Evolutionary conservation across 2,329 filamentous ascomycete species (phyloP), one percentile per base, ranked within the genome.

Genomic region (Fusarium sp.): DNA sequence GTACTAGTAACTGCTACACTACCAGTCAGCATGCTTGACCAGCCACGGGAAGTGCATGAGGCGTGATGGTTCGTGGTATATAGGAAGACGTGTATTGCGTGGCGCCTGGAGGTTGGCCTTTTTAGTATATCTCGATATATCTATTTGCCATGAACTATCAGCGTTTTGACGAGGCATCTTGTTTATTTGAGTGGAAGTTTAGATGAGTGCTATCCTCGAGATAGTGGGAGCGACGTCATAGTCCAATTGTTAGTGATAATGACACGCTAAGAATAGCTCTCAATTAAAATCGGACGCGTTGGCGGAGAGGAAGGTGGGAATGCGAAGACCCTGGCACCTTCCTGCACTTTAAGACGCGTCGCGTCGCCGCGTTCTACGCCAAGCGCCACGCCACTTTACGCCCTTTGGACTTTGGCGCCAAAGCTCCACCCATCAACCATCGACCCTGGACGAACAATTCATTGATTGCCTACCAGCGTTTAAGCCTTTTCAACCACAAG

Each of bases 371-470:
- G n/a, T n/a, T 41, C 34, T 39, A 68, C 43, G 37, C 34, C 16
- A 35, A 56, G 68, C 30, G 73, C 64, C 52, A 75, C 68, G 73
- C 71, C 76, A 73, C 75, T 64, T 71, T 70, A 66, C 71, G 35
- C 68, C 65, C 72, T 43, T 43, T 43, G 27, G 43, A 64, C 72
- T 43, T 43, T 43, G 27, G 43, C 39, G 25, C 58, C 23, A 43
- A 10, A 63, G 73, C 72, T 73, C 75, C 75, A 77, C 74, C 37
- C 68, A 69, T 68, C 70, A 72, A 70, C 37, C 68, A 72, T 73
- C 27, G 11, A 62, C 64, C 39, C 67, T 39, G 66, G 64, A 32
- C 23, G 43, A 27, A 48, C 32, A 37, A 63, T 56, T 23, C 52
- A 72, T 65, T 45, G 65, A 69, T 68, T 54, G 25, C 58, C 23